A percentile compares a stretch with the other conserved stretches of the same genome.
Conservation (phyloP, 192 early-diverging fungal genomes). For the Coemansia sp. region DNA sequence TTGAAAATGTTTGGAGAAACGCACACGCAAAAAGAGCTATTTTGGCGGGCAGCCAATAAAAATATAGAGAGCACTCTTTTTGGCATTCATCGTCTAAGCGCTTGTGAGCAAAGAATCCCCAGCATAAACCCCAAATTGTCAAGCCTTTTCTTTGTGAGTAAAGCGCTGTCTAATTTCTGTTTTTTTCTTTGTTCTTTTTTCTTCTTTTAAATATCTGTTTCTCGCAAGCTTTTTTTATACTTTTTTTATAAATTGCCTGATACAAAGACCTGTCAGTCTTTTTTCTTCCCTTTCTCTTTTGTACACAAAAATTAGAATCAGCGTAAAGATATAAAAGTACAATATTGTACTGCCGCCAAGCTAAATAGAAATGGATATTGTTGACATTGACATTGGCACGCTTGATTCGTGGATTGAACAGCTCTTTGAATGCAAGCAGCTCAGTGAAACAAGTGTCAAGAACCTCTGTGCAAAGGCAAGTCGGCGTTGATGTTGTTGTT, state of each 20-base stretch:
- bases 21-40: no score
- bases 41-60: no score
- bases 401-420: slow-evolving; percentile 92
- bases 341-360: slow-evolving; percentile 1
- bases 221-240: not conserved
- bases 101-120: slow-evolving; percentile 3
- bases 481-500: not conserved
- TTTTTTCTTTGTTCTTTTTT: slow-evolving; percentile 12
- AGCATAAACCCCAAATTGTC: not conserved
- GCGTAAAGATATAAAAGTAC: not conserved
- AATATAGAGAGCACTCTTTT: no score
- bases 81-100: not conserved
- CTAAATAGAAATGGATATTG: slow-evolving; percentile 46
- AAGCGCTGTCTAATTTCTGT: not conserved
- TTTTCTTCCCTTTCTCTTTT: slow-evolving; percentile 7
- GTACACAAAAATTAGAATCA: slow-evolving; percentile 1
- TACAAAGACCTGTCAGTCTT: not conserved
- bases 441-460: slow-evolving; percentile 92
- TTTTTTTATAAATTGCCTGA: not conserved
- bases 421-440: slow-evolving; percentile 93
- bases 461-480: slow-evolving; percentile 95
- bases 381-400: slow-evolving; percentile 72
- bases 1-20: no score
- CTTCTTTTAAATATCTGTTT: not conserved
- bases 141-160: not conserved